Evolutionary conservation across 345 rosid species (phyloP), one percentile per base, ranked within the genome.

Genomic region (Gossypium anomalum): DNA sequence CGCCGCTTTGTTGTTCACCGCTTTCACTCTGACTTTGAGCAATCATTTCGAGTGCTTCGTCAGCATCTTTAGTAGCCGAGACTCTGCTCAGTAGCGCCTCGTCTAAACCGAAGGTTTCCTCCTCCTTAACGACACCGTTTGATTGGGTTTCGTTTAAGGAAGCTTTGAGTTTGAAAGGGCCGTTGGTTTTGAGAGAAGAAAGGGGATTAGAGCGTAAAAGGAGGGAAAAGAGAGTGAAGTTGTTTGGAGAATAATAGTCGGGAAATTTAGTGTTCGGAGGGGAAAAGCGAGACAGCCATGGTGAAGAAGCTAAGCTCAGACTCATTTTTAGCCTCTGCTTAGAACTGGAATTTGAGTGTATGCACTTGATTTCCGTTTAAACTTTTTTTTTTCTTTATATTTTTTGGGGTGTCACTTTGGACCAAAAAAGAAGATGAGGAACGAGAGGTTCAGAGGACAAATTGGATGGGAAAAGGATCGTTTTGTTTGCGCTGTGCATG

Each of bases 1-100:
- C 71, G 15, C 71, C 43, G 43, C 47, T 47, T 48, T 10, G 57
- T 47, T 47, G 71, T 14, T 16, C 71, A 16, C 22, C 9, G 43
- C 43, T 47, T 47, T 67, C 14, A 2, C 20, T 48, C 71, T 48
- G 41, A 14, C 16, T 47, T 16, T 77, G 82, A 9, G 85, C 73
- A 12, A 93, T 84, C 2, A 90, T 76, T 63, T 78, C 63, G 49
- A 95, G 77, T 5, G 88, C 99, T 82, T 91, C 93, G 51, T 77
- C 75, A 9, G 98, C 93, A 61, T 89, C 92, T 72, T 83, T 81
- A 58, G 87, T 88, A 57, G 80, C 77, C 10, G 94, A 83, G 51
- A 87, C 84, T 66, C 83, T 78, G 23, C 71, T 56, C 7, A 92
- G 80, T 75, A 86, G 64, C 60, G 84, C 85, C 51, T 89, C 87